Evolutionary conservation across 768 basidiomycete species (phyloP), one percentile per base, ranked within the genome.

Genomic region (Dentipellis sp.): DNA sequence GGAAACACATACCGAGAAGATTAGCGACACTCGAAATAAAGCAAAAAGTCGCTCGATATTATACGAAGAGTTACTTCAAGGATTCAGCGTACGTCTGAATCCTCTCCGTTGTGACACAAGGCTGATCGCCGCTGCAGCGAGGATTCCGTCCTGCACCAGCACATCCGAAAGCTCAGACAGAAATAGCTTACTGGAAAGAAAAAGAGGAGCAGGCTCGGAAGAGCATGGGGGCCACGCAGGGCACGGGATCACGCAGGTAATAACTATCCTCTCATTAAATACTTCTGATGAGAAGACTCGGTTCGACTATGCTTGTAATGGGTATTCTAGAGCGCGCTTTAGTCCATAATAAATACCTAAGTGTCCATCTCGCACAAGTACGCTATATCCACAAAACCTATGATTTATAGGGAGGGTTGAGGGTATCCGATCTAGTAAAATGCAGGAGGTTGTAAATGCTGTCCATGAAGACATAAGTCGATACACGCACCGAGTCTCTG

Each of bases 151-250:
- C 83, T 46, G 83, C 61, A 47, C 61, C 81, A 2, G 84, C 83
- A 6, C 94, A 97, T 67, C 82, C 88, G 1, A 91, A 91, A 67
- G 78, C 87, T 1, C 94, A 95, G 66, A 80, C 81, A 56, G 94
- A 97, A 65, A 79, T 93, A 40, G 82, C 81, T 4, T 92, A 85
- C 68, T 97, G 93, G 88, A 79, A 87, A 3, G 83, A 91, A 61
- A 76, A 87, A 55, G 90, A 93, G 64, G 93, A 94, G 65, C 85
- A 90, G 62, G 82, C 89, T 17, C 67, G 77, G 35, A 64, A 76
- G 37, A 64, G 74, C 52, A 59, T 73, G 22, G 56, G 56, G 1
- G 63, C 65, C 4, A 63, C 62, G 19, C 49, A 48, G 14, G 34
- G 54, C 40, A 14, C 70, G 11, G 55, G 61, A 36, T 58, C 58